Base-by-base conservation (phyloP, 106 monocot genomes). In the Platanthera zijinensis region DNA sequence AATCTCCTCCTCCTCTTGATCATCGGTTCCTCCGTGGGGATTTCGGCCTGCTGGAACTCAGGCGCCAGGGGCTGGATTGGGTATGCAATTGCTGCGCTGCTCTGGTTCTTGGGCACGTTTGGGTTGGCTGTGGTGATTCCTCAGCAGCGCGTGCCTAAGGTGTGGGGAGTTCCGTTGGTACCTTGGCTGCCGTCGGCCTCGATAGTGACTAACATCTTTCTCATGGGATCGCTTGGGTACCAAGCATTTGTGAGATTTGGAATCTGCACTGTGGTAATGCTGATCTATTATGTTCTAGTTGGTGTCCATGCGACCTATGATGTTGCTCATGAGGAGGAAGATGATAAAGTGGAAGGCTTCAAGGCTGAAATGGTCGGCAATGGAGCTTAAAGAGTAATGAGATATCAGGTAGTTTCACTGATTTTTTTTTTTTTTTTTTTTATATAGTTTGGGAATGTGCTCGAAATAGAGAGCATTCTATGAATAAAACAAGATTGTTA, bases 171-270 rank as follows among this genome's bases (percentile, higher is more conserved):
- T 59, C 82, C 82, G 3, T 17, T 82, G 63, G 82, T 83, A 52
- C 83, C 83, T 7, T 83, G 83, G 83, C 78, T 83, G 48, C 83
- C 83, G n/a, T 83, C 83, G 3, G 74, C 77, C 47, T 83, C 83
- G 0, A 83, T 83, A n/a, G 73, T 78, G 13, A 83, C 68, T 2
- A 83, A 83, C 57, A 74, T 83, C 9, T 83, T 83, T 53, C 78
- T 83, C 49, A 83, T 83, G 78, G 83, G 83, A 11, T 83, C 83
- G 15, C 51, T 83, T 14, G 83, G 83, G 18, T 46, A 52, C 47
- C 62, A 54, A 28, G 74, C 83, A 18, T 83, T 83, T 52, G 56
- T 83, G 8, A 74, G 83, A 74, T 83, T 83, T 75, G 83, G 78
- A 12, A 74, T 78, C 18, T 83, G 83, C 54, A 83, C 78, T 0